These are phyloP conservation scores for Aspergillus ellipticus DNA, from an alignment of 495 filamentous ascomycete species.

Conservation along the genomic window DNA sequence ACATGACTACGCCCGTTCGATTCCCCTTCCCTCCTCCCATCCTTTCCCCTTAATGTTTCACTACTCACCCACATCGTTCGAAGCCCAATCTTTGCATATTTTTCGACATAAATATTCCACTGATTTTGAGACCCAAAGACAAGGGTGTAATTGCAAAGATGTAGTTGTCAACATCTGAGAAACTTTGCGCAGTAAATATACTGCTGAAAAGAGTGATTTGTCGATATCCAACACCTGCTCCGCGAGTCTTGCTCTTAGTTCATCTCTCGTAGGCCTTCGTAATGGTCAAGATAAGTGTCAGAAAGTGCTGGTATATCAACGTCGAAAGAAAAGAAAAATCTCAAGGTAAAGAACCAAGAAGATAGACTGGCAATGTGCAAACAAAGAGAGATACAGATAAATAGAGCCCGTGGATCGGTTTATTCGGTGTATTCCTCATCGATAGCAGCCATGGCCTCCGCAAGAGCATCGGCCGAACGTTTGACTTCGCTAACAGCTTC, in stretches of 20 bases:
- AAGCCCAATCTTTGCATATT: background rate
- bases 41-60: background rate
- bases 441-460: slow-evolving; percentile 39
- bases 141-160: background rate
- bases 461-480: slow-evolving; percentile 37
- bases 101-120: background rate
- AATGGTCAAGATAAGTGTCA: background rate
- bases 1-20: background rate
- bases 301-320: background rate
- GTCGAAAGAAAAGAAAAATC: background rate
- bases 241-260: background rate
- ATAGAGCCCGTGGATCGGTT: too few species aligned
- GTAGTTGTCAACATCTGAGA: background rate
- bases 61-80: background rate
- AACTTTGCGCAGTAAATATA: background rate
- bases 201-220: slow-evolving; percentile 2
- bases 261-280: background rate
- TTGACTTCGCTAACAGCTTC: slow-evolving; percentile 35
- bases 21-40: background rate
- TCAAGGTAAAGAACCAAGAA: background rate
- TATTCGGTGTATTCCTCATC: slow-evolving; percentile 17
- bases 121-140: background rate
- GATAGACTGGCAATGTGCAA: background rate
- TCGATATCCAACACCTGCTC: background rate
- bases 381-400: background rate